These are phyloP conservation scores for Pseudogymnoascus sp. DNA, from an alignment of 2,329 filamentous ascomycete species.

Conservation along the genomic window DNA sequence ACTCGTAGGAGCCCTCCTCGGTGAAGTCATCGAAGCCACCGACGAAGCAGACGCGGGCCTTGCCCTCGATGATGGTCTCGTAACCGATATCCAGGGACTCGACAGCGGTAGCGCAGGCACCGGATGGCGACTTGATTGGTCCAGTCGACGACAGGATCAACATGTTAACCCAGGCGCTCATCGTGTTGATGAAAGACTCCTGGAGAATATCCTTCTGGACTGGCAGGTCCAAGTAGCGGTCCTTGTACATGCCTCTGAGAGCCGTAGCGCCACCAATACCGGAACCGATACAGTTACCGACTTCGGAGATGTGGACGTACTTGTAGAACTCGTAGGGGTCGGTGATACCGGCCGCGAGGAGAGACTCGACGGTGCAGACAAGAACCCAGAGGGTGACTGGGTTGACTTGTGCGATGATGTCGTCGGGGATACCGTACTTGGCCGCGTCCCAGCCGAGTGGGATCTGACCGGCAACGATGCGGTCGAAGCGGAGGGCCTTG, in stretches of 20 bases:
- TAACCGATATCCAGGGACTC: constrained; percentile 97
- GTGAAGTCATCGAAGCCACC: constrained; percentile 99
- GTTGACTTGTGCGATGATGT: constrained; percentile 96
- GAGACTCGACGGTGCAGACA: constrained; percentile 84
- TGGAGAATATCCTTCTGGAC: constrained; percentile 98
- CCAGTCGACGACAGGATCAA: constrained; percentile 92
- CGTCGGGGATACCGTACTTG: constrained; percentile 90
- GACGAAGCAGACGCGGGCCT: constrained; percentile 93
- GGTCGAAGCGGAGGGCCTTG: constrained; percentile 94
- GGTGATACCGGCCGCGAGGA: constrained; percentile 88
- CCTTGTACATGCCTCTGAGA: constrained; percentile 95
- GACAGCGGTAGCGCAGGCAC: constrained; percentile 92
- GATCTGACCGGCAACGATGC: constrained; percentile 92
- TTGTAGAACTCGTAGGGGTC: constrained; percentile 99
- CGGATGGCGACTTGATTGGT: constrained; percentile 96
- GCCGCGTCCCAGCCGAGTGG: constrained; percentile 96
- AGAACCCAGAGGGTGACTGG: constrained; percentile 93
- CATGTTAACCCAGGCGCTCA: constrained; percentile 99
- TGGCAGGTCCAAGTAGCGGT: constrained; percentile 92
- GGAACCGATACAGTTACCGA: constrained; percentile 96
- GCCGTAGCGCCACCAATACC: constrained; percentile 94
- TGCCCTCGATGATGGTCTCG: constrained; percentile 96
- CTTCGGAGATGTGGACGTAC: constrained; percentile 95
- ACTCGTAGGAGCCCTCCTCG: constrained; percentile 98
- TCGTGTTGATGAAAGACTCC: constrained; percentile 99